Evolutionary conservation across 345 rosid genomes (phyloP).

Genomic region (Acer saccharum): DNA sequence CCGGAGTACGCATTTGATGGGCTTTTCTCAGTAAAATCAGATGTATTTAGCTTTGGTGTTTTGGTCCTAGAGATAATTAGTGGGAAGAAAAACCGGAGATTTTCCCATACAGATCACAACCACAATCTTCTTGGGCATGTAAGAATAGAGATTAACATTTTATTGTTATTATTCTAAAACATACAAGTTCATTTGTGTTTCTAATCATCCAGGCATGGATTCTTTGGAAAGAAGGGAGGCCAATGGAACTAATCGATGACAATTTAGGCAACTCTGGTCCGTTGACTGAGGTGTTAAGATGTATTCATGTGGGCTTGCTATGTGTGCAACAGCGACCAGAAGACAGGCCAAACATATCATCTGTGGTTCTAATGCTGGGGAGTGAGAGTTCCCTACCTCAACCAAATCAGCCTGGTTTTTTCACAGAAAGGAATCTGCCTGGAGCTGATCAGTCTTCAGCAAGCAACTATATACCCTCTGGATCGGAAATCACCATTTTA

Average conservation of each 20-base stretch:
- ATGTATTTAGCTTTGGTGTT: conserved; percentile 46
- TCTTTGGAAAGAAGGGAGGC: conserved; percentile 15
- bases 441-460: conserved; percentile 18
- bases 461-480: too few species aligned
- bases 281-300: neutral
- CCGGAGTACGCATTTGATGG: conserved; percentile 52
- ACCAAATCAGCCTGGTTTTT: conserved; percentile 32
- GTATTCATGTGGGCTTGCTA: conserved; percentile 18
- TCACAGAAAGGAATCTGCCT: conserved; percentile 20
- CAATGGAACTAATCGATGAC: conserved; percentile 13
- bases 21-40: conserved; percentile 34
- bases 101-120: conserved; percentile 23
- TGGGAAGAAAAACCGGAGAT: conserved; percentile 32
- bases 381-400: conserved; percentile 18
- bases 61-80: conserved; percentile 27
- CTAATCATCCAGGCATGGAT: conserved; percentile 26
- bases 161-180: too few species aligned
- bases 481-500: too few species aligned
- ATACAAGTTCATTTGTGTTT: too few species aligned
- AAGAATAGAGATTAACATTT: neutral
- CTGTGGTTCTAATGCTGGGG: conserved; percentile 21
- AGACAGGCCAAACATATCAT: conserved; percentile 29
- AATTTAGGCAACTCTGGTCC: neutral
- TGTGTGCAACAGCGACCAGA: conserved; percentile 28
- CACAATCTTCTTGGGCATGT: conserved; percentile 27